A percentile compares a stretch with the other conserved stretches of the same genome.
Evolutionary conservation across 495 filamentous ascomycete species (phyloP).

Genomic region (Neurospora sp.): DNA sequence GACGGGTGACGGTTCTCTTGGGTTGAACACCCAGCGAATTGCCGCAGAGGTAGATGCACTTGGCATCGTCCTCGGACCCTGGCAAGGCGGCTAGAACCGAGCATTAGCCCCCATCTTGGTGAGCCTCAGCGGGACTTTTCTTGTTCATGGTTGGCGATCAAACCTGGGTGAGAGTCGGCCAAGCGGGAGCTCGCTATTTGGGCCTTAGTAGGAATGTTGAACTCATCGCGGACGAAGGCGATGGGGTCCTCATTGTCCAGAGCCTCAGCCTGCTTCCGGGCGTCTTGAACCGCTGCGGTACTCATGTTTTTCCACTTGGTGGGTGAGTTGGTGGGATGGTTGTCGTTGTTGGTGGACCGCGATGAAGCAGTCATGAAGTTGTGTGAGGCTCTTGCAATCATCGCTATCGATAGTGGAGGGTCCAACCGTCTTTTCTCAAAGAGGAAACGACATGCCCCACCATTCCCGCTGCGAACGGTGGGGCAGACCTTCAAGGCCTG

Average conservation of each 20-base stretch:
- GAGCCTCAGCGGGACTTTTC: neutral
- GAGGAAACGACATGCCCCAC: neutral
- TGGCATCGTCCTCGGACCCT: constrained; percentile 17
- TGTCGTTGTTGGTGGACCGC: neutral
- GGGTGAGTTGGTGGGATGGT: neutral
- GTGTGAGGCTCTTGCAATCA: neutral
- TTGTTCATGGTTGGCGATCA: constrained; percentile 15
- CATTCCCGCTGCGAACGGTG: neutral
- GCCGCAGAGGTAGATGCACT: constrained; percentile 84
- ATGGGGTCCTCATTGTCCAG: constrained; percentile 66
- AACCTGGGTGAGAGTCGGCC: constrained; percentile 20
- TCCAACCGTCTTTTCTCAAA: neutral
- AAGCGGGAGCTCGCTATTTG: constrained; percentile 63
- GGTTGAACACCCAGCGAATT: constrained; percentile 94
- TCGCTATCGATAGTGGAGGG: neutral
- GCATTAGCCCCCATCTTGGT: constrained; percentile 4
- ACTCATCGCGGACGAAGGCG: constrained; percentile 58
- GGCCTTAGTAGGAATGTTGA: constrained; percentile 71
- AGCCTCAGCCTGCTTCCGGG: constrained; percentile 8
- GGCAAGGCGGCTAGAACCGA: constrained; percentile 8
- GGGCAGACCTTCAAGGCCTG: neutral
- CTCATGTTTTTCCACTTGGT: constrained; percentile 6
- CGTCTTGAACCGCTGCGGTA: constrained; percentile 3
- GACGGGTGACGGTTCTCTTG: constrained; percentile 53
- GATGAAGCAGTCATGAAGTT: neutral